Base-by-base conservation (phyloP, 768 basidiomycete genomes). In the Solioccasus polychromus region DNA sequence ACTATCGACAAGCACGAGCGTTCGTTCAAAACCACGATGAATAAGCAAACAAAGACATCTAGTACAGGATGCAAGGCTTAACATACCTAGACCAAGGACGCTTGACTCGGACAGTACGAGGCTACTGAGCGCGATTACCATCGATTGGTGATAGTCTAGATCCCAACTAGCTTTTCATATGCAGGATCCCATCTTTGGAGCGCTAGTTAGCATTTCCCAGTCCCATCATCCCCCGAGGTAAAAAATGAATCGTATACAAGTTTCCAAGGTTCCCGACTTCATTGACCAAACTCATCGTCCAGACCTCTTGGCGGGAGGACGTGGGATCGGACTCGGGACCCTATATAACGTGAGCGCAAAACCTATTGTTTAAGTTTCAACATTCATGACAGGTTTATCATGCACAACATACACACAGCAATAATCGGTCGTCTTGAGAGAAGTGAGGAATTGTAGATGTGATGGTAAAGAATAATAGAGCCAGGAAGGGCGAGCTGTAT, bases 211-310 rank as follows among this genome's bases (percentile, higher is more conserved):
- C 12, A 39, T 25, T 24, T 19, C 29, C 22, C 1, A 42, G 24
- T 20, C 14, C 25, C 23, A 10, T 12, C 3, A 20, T 11, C 12
- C 18, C 20, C 35, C 12, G 2, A 7, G 17, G n/a, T 41, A 22
- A 7, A 18, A 19, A 17, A 32, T 28, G 10, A n/a, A 6, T 67
- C 76, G n/a, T 57, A 83, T 81, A n/a, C n/a, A 84, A 42, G 50
- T 73, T 77, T 8, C 81, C 80, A 4, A 82, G 55, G 49, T 78
- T 80, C 19, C 75, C 80, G n/a, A 71, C 57, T 2, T 81, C 82
- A 47, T 82, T 83, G 4, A 82, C 79, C 35, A 85, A 70, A 1
- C 75, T 82, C 23, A 84, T 82, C 1, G 78, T 79, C 5, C 83
- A 0, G 76, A 57, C 14, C 72, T 62, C 36, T 62, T 62, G 2